Evolutionary conservation across 768 basidiomycete species (phyloP), one percentile per base, ranked within the genome.

Genomic region (Trametes cinnabarina): DNA sequence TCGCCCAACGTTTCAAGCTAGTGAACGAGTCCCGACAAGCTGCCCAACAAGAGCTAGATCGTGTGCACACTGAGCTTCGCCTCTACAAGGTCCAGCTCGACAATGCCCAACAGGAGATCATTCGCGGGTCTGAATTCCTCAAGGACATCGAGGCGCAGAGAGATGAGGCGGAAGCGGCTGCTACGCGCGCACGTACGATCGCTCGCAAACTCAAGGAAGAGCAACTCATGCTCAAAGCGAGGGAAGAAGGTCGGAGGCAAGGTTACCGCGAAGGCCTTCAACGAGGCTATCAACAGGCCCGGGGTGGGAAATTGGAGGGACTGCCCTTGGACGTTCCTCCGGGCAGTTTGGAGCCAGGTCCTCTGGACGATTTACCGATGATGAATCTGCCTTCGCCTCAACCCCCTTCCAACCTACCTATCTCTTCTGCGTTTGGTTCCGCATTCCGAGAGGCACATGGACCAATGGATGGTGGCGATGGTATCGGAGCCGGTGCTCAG

Each of bases 61-160:
- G 73, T 34, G 68, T 71, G 3, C 66, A 68, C 41, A 77, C 80
- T 61, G 79, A 81, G 58, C 68, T 82, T 35, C 73, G 71, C 47
- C 54, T 77, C 59, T 79, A 81, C 69, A 78, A 79, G 63, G 51
- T 75, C 7, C 76, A 81, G 58, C 71, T 77, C 48, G 74, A 77
- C 17, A 77, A 71, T 58, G 79, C 79, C 0, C 76, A 79, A 59
- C 69, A 71, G 28, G 78, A 81, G 59, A 75, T 82, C 25, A 66
- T 69, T 41, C 71, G 76, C 2, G 78, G 76, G 0, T 76, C 78
- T 49, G 73, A 73, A 23, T 71, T 78, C 37, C 71, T 81, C 32
- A 72, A 75, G 66, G 73, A 75, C 47, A 69, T 77, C 26, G 75
- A 77, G 44, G 66, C 70, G 3, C 71, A 77, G 63, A 72, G 78